These are phyloP conservation scores for Digitaria exilis DNA, from an alignment of 202 grass and related monocot genomes.

Conservation along the genomic window DNA sequence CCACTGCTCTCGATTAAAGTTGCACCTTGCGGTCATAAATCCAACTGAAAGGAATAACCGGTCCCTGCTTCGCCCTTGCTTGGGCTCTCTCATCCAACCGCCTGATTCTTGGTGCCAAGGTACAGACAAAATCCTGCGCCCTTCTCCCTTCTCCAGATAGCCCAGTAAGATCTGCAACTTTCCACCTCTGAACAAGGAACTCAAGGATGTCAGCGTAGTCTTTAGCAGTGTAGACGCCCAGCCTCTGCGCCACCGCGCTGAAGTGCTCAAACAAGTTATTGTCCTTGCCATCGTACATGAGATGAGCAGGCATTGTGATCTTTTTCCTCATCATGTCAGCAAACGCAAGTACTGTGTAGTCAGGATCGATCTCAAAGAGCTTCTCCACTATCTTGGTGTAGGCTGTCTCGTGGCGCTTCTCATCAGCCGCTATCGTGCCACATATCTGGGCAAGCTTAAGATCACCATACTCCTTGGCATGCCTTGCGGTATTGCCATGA, in stretches of 20 bases:
- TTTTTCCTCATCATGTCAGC: conserved; percentile 99
- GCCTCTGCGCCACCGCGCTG: conserved; percentile 67
- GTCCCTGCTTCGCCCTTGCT: conserved; percentile 65
- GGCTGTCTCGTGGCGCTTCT: conserved; percentile 95
- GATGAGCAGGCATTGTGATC: conserved; percentile 96
- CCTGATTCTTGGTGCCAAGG: conserved; percentile 74
- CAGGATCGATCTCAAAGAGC: conserved; percentile 88
- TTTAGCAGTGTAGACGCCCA: conserved; percentile 86
- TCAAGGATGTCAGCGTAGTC: conserved; percentile 96
- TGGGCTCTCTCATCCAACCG: conserved; percentile 80
- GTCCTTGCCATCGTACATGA: conserved; percentile 89
- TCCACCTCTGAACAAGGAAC: conserved; percentile 90
- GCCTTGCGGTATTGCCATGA: conserved; percentile 90
- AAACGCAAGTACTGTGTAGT: conserved; percentile 77
- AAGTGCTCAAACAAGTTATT: conserved; percentile 88
- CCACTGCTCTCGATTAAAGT: conserved; percentile 46
- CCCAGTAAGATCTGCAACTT: conserved; percentile 59
- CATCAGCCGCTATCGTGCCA: conserved; percentile 87
- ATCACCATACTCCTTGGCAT: conserved; percentile 84
- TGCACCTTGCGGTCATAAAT: conserved; percentile 74
- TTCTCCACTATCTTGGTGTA: conserved; percentile 95
- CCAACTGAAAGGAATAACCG: conserved; percentile 75
- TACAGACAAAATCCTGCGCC: conserved; percentile 86
- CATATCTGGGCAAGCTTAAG: conserved; percentile 91
- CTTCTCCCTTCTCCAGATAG: conserved; percentile 75